Evolutionary conservation across 768 basidiomycete genomes (phyloP).

Genomic region (Boletus pseudopeckii): DNA sequence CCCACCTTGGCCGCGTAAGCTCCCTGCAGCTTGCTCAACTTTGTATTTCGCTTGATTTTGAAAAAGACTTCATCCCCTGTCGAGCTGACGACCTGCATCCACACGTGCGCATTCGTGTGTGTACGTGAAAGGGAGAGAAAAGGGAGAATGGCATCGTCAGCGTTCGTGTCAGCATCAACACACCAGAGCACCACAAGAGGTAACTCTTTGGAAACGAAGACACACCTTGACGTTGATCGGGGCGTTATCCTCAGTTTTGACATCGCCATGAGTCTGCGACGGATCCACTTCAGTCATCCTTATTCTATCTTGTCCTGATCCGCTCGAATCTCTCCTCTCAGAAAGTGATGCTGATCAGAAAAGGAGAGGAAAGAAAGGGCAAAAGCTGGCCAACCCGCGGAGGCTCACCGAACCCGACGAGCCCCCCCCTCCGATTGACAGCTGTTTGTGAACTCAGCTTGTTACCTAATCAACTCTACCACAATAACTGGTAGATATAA

Average conservation of each 20-base stretch:
- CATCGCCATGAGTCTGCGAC: constrained; percentile 34
- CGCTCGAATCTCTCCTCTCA: not conserved
- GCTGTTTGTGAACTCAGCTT: not conserved
- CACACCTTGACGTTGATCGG: constrained; percentile 80
- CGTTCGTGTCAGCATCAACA: not conserved
- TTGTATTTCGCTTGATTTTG: constrained; percentile 94
- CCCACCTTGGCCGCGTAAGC: constrained; percentile 93
- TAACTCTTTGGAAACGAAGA: not conserved
- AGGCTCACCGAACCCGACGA: not conserved
- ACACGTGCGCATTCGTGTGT: not conserved
- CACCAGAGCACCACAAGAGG: not conserved
- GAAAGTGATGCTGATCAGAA: not conserved
- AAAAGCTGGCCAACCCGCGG: not conserved
- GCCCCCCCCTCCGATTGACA: no score
- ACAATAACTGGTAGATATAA: no score
- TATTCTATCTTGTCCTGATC: not conserved
- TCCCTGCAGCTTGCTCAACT: constrained; percentile 86
- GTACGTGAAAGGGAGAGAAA: not conserved
- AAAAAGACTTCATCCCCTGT: constrained; percentile 89
- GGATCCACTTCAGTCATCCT: constrained; percentile 13
- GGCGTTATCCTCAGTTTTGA: constrained; percentile 54
- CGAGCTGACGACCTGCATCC: constrained; percentile 63
- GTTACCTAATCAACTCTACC: constrained; percentile 13
- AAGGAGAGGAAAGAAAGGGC: not conserved
- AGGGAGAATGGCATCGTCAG: not conserved